Percentiles rank a stretch among this genome's conserved stretches.
Conservation (phyloP, 1,139 yeast genomes). For the Kodamaea ohmeri region DNA sequence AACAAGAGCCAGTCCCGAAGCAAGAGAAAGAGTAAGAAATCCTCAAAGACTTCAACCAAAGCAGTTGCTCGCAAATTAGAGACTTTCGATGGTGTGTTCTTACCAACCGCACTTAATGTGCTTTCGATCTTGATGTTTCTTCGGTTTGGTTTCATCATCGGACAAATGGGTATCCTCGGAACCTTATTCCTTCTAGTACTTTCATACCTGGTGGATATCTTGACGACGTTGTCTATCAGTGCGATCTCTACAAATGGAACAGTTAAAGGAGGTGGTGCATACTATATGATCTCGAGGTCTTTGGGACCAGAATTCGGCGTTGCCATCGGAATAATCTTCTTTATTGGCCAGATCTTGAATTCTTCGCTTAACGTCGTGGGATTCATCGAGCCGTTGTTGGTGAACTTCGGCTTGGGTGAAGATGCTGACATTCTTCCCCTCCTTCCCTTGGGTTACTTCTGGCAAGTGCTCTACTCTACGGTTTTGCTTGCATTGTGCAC, state of each 20-base stretch:
- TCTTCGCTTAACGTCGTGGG: conserved; percentile 80
- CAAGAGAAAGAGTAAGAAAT: conserved; percentile 7
- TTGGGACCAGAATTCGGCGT: conserved; percentile 86
- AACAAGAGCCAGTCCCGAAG: not conserved
- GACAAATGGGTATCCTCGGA: conserved; percentile 74
- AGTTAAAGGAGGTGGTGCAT: conserved; percentile 82
- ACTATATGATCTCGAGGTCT: conserved; percentile 76
- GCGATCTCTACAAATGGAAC: conserved; percentile 84
- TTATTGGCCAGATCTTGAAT: conserved; percentile 72
- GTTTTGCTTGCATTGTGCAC: conserved; percentile 69
- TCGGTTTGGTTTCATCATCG: conserved; percentile 75
- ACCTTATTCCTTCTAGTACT: conserved; percentile 53
- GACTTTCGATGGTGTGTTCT: conserved; percentile 75
- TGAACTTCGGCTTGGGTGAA: conserved; percentile 55
- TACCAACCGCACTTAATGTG: conserved; percentile 74
- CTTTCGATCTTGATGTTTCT: conserved; percentile 78
- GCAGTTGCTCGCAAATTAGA: conserved; percentile 45
- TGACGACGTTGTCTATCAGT: conserved; percentile 70
- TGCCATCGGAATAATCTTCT: conserved; percentile 74
- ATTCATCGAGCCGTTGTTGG: conserved; percentile 67
- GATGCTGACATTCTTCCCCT: conserved; percentile 52
- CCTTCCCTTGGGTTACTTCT: conserved; percentile 55
- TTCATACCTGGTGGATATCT: conserved; percentile 62
- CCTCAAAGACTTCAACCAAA: conserved; percentile 7
- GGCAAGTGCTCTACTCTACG: conserved; percentile 63